phyloP scores from a whole-genome alignment of 345 rosid species.

The Sonneratia alba region DNA sequence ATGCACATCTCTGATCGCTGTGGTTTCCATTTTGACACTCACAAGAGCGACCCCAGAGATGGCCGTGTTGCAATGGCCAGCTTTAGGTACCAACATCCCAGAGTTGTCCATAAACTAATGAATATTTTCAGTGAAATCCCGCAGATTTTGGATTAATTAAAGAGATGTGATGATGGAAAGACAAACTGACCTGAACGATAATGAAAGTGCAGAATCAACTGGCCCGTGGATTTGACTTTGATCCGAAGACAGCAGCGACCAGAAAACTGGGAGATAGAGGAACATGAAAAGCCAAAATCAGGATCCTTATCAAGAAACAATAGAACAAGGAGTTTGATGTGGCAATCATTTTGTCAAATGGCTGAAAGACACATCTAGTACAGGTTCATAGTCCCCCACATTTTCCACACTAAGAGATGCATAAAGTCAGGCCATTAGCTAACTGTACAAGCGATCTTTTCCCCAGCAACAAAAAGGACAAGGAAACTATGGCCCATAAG shows the following conservation, averaged over 20 bases:
- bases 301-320: not conserved
- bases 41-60: too few species aligned
- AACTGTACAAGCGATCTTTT: not conserved
- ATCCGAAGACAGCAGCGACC: constrained; percentile 70
- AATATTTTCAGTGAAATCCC: too few species aligned
- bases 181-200: constrained; percentile 61
- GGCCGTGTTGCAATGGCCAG: too few species aligned
- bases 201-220: constrained; percentile 67
- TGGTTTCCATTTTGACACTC: too few species aligned
- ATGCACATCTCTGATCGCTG: too few species aligned
- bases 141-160: not conserved
- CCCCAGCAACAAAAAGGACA: too few species aligned
- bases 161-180: not conserved
- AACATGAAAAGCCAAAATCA: not conserved
- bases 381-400: not conserved
- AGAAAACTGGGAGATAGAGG: constrained; percentile 43
- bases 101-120: too few species aligned
- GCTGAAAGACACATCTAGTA: not conserved
- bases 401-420: not conserved
- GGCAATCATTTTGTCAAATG: not conserved
- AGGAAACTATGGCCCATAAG: not conserved
- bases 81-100: too few species aligned
- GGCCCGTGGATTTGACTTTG: constrained; percentile 40
- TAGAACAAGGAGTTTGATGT: not conserved
- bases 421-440: not conserved